Conservation (phyloP, 208 protist species). For the Angomonas ambiguus region DNA sequence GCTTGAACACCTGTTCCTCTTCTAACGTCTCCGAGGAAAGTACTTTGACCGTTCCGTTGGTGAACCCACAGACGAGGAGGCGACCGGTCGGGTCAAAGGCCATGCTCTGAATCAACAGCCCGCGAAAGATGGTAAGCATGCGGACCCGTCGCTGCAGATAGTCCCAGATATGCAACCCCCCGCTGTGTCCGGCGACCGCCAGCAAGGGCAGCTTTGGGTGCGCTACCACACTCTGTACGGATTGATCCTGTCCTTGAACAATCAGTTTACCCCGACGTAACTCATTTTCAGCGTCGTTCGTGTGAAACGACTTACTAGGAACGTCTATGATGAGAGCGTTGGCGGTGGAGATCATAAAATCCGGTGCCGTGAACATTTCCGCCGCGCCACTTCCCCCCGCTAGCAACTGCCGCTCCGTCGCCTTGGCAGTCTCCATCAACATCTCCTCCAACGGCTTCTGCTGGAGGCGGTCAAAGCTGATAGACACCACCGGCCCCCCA, state of each 20-base stretch:
- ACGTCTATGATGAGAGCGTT: constrained; percentile 90
- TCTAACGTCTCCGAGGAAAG: constrained; percentile 81
- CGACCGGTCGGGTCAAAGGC: constrained; percentile 81
- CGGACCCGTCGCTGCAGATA: constrained; percentile 66
- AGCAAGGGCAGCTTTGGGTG: constrained; percentile 80
- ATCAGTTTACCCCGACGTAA: constrained; percentile 74
- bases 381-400: constrained; percentile 44
- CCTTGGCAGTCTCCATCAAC: constrained; percentile 19
- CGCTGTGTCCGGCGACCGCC: constrained; percentile 84
- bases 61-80: constrained; percentile 89
- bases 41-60: constrained; percentile 91
- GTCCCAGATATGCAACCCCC: constrained; percentile 91
- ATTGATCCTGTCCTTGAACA: constrained; percentile 85
- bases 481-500: constrained; percentile 87
- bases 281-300: constrained; percentile 27
- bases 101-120: constrained; percentile 75
- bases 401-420: constrained; percentile 35
- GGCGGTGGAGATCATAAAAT: constrained; percentile 92
- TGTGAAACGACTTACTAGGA: constrained; percentile 71
- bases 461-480: constrained; percentile 80
- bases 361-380: constrained; percentile 58
- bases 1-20: constrained; percentile 77
- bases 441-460: constrained; percentile 26
- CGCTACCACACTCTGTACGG: constrained; percentile 74
- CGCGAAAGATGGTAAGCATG: constrained; percentile 77